These are phyloP conservation scores for Yamadazyma sp. DNA, from an alignment of 805 yeast genomes.

Conservation along the genomic window DNA sequence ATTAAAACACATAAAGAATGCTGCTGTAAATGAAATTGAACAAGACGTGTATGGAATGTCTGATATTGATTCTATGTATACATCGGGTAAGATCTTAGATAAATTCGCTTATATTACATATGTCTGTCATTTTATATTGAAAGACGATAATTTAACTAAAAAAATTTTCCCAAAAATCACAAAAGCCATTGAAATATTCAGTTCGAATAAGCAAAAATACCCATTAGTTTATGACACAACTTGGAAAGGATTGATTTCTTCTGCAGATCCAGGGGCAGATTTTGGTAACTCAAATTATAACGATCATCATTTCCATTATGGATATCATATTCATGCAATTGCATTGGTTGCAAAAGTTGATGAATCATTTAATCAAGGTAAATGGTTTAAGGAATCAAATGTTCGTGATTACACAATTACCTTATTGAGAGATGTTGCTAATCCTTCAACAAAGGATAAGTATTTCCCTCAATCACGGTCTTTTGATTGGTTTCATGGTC, in stretches of 20 bases:
- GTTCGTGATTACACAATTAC: constrained; percentile 52
- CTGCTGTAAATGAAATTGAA: constrained; percentile 51
- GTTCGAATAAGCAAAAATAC: constrained; percentile 45
- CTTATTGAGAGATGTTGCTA: constrained; percentile 65
- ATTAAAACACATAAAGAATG: constrained; percentile 37
- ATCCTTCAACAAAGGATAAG: constrained; percentile 50
- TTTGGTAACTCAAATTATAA: constrained; percentile 29
- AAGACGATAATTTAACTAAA: constrained; percentile 51
- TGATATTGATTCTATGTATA: constrained; percentile 83
- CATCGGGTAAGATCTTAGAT: constrained; percentile 83
- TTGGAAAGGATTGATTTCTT: constrained; percentile 26
- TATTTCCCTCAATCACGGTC: constrained; percentile 65
- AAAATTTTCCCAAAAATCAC: constrained; percentile 57
- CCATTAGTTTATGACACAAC: constrained; percentile 28
- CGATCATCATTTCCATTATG: constrained; percentile 35
- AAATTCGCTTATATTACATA: constrained; percentile 87
- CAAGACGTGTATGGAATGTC: constrained; percentile 56
- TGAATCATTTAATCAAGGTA: constrained; percentile 15
- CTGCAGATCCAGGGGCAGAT: constrained; percentile 22
- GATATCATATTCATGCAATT: constrained; percentile 66
- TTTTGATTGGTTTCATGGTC: constrained; percentile 76
- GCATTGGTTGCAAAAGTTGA: constrained; percentile 62
- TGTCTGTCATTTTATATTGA: constrained; percentile 63
- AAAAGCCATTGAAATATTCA: constrained; percentile 65
- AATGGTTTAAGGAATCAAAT: constrained; percentile 31